Percentiles rank a stretch among this genome's conserved stretches.
These are phyloP conservation scores for Eucalyptus melliodora DNA, from an alignment of 345 rosid species.

Conservation along the genomic window DNA sequence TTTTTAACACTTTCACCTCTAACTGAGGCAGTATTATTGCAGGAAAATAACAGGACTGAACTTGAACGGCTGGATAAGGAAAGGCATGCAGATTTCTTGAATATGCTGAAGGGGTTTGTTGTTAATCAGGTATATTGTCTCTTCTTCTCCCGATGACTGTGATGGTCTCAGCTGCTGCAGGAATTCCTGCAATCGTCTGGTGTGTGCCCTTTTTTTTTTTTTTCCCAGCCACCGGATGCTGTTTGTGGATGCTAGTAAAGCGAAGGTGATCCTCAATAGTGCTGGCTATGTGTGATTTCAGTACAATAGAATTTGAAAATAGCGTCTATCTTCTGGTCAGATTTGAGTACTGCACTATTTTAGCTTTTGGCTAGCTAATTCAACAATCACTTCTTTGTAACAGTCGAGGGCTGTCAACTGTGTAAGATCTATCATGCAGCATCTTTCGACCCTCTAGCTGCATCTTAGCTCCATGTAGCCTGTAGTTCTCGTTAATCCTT, in stretches of 20 bases:
- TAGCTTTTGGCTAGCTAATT: not conserved
- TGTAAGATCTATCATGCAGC: not conserved
- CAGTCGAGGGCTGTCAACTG: not conserved
- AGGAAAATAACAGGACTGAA: constrained; percentile 83
- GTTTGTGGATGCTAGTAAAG: not conserved
- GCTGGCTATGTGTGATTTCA: not conserved
- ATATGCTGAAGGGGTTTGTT: constrained; percentile 91
- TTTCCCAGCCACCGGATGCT: not conserved
- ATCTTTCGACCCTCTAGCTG: not conserved
- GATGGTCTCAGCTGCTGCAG: not conserved
- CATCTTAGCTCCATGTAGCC: not conserved
- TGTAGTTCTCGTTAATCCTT: not conserved
- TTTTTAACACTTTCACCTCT: not conserved
- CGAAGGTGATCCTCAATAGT: not conserved
- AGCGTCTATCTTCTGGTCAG: not conserved
- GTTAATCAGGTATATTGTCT: constrained; percentile 58
- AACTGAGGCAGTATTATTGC: not conserved
- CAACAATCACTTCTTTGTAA: not conserved
- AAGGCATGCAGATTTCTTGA: constrained; percentile 69
- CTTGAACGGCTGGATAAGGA: constrained; percentile 80
- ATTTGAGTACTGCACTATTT: not conserved
- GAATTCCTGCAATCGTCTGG: not conserved
- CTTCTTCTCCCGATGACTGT: not conserved
- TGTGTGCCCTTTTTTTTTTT: not conserved
- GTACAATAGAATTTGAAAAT: not conserved